Percentiles rank a stretch among this genome's conserved stretches.
These are phyloP conservation scores for Cutaneotrichosporon sp. DNA, from an alignment of 1,284 basidiomycete genomes.

Conservation along the genomic window DNA sequence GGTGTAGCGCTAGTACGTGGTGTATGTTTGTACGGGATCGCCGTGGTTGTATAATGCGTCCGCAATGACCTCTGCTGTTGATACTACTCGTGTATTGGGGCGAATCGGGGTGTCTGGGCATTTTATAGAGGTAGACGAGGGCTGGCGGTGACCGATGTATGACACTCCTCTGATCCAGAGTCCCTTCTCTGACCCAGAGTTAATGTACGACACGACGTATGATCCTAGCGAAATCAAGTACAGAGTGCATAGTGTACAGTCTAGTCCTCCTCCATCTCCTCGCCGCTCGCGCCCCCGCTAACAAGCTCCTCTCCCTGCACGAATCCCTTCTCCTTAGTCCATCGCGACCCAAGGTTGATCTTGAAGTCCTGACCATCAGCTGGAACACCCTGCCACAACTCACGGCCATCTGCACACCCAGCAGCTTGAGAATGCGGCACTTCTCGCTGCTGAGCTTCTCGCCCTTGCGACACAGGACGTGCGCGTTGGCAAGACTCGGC, in stretches of 20 bases:
- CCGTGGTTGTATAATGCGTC: constrained; percentile 6
- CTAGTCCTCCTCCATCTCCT: constrained; percentile 38
- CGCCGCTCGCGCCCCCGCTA: constrained; percentile 23
- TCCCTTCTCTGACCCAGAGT: no score
- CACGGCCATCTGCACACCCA: constrained; percentile 75
- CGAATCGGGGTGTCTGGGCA: background rate
- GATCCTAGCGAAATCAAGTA: constrained; percentile 17
- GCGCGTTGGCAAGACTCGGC: constrained; percentile 74
- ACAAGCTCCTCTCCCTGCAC: constrained; percentile 58
- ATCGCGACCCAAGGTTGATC: constrained; percentile 65
- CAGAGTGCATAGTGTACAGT: constrained; percentile 18
- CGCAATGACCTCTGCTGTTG: background rate
- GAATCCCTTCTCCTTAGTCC: constrained; percentile 65
- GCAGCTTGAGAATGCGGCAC: constrained; percentile 80
- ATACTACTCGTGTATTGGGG: constrained; percentile 3
- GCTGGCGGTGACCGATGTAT: no score
- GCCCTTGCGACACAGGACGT: constrained; percentile 78
- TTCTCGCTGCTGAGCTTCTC: constrained; percentile 75
- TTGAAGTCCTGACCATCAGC: constrained; percentile 62
- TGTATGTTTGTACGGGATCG: constrained; percentile 5
- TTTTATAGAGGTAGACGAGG: constrained; percentile 2
- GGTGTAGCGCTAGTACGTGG: background rate
- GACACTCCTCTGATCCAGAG: no score
- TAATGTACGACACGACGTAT: no score
- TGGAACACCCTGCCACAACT: no score